Base-by-base conservation (phyloP, 164 flowering plant genomes). In the Buxus sempervirens region DNA sequence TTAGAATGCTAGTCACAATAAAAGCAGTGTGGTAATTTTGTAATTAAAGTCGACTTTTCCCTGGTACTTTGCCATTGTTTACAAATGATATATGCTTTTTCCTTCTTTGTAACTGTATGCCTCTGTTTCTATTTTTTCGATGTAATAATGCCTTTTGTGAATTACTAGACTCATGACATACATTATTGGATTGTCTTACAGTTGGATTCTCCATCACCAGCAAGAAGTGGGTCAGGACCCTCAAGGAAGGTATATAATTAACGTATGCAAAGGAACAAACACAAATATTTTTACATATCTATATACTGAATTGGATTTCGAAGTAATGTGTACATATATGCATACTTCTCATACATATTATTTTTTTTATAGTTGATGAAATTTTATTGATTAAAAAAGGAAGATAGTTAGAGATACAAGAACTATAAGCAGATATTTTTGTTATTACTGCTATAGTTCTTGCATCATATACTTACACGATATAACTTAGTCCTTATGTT, bases 151-250 rank as follows among this genome's bases (percentile, higher is more conserved):
- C 51, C 51, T 45, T 45, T 45, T 45, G 18, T 45, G 18, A 45
- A 45, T 10, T 45, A 1, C 51, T 12, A 41, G 5, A 5, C 45
- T 41, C 45, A 4, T 45, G 5, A 10, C 14, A 4, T 45, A 45
- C 18, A 10, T 45, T 45, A 1, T 45, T 45, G 14, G 51, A 10
- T 45, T 45, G 51, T 7, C 7, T 45, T 15, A 45, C 58, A 84
- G 86, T 81, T 75, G 64, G 80, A 82, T 24, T 62, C 76, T 21
- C 79, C 81, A 66, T 27, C 62, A 22, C 72, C 85, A 6, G 48
- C 77, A 58, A 78, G 82, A 75, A 71, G 76, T 45, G 82, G 84
- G 66, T 81, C 85, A 53, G 87, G 87, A 70, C 73, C 68, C 9
- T 69, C 73, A 24, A 79, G 82, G 70, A 86, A 86, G 90, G 90